Conservation (phyloP, 2,329 filamentous ascomycete species). For the Fusarium oligoseptatum region DNA sequence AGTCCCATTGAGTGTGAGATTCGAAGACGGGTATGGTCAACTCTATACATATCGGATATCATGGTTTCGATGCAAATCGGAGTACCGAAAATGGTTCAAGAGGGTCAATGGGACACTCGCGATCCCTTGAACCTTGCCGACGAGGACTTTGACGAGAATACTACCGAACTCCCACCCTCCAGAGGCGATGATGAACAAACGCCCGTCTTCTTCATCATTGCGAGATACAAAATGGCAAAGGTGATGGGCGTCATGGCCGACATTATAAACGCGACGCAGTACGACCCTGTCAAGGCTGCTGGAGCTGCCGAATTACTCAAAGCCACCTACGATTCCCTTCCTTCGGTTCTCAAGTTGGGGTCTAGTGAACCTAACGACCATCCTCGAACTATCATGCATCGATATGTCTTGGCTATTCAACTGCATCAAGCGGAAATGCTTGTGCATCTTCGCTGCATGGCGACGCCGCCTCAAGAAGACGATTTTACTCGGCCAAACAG, state of each 20-base stretch:
- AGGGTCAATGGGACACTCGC: slow-evolving; percentile 13
- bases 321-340: slow-evolving; percentile 1
- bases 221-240: slow-evolving; percentile 5
- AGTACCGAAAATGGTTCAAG: slow-evolving; percentile 7
- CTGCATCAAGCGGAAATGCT: slow-evolving; percentile 1
- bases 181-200: neutral
- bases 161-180: neutral
- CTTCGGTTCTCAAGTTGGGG: neutral
- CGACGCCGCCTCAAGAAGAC: neutral
- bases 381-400: neutral
- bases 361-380: neutral
- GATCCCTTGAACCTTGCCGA: slow-evolving; percentile 9
- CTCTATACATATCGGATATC: neutral
- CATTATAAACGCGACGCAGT: slow-evolving; percentile 3
- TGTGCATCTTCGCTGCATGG: neutral
- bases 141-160: slow-evolving; percentile 4
- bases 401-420: neutral
- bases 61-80: slow-evolving; percentile 15
- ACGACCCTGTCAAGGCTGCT: neutral
- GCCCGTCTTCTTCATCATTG: neutral
- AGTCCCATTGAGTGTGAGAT: slow-evolving; percentile 11
- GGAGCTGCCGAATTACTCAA: neutral
- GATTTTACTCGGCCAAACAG: neutral
- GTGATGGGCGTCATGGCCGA: slow-evolving; percentile 9
- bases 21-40: slow-evolving; percentile 14